phyloP scores from a whole-genome alignment of 2,329 filamentous ascomycete genomes.

The Talaromyces rugulosus region DNA sequence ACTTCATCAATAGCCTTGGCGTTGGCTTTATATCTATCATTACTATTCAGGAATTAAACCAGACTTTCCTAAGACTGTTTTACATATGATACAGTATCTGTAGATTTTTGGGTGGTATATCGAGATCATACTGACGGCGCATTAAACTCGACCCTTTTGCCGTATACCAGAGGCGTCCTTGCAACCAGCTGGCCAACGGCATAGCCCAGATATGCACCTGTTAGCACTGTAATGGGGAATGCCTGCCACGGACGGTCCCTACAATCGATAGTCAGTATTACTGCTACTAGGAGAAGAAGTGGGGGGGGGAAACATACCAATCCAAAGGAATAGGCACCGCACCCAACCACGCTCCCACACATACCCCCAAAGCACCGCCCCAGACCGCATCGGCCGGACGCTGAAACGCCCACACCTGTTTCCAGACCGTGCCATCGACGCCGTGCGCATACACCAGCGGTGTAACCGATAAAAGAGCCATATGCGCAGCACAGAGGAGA shows the following conservation, averaged over 20 bases:
- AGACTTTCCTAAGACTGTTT: not conserved
- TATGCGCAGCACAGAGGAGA: slow-evolving; percentile 72
- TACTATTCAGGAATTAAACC: not conserved
- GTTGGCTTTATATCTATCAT: not conserved
- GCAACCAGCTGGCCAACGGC: slow-evolving; percentile 51
- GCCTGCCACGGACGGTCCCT: slow-evolving; percentile 97
- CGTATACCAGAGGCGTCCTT: slow-evolving; percentile 22
- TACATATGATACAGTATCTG: not conserved
- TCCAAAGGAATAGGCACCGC: slow-evolving; percentile 94
- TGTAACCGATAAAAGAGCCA: slow-evolving; percentile 72
- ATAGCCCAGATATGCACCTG: slow-evolving; percentile 76
- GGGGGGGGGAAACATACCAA: slow-evolving; percentile 69
- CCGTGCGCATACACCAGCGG: slow-evolving; percentile 85
- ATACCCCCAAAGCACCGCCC: slow-evolving; percentile 72
- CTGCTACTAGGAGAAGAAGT: not conserved
- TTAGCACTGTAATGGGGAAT: slow-evolving; percentile 90
- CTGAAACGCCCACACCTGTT: slow-evolving; percentile 62
- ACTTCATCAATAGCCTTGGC: not conserved
- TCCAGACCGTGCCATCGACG: slow-evolving; percentile 67
- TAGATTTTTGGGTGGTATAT: not conserved
- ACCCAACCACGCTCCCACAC: slow-evolving; percentile 84
- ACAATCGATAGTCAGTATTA: slow-evolving; percentile 9
- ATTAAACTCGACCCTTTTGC: slow-evolving; percentile 14
- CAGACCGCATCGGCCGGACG: slow-evolving; percentile 79
- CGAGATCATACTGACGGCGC: not conserved